Base-by-base conservation (phyloP, 441 rosid species). In the Adansonia grandidieri region DNA sequence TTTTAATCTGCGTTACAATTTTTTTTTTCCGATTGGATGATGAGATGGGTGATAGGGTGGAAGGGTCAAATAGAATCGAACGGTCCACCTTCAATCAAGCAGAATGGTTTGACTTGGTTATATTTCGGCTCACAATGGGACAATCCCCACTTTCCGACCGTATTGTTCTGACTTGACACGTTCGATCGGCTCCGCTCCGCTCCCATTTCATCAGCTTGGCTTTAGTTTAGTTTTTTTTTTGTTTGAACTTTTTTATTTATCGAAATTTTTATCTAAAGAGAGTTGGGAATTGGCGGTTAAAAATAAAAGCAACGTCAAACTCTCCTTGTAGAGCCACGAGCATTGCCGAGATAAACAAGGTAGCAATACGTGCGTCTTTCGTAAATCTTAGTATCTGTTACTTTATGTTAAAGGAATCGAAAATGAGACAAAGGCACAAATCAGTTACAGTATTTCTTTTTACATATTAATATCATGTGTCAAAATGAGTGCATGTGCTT, bases 291-390 rank as follows among this genome's bases (percentile, higher is more conserved):
- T 51, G 14, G n/a, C 24, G 40, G 68, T 57, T 73, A 56, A 37
- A 42, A 20, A 45, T 5, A 15, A 17, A 56, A 19, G 6, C 37
- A 17, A 15, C 11, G 17, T 24, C 9, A 9, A 50, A 40, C 22
- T 20, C 11, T 47, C 37, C 48, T 53, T 45, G 70, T 72, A 74
- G 32, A 74, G 37, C 32, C 87, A 80, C 85, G 80, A 81, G 71
- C 40, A 63, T 54, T 79, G 84, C 77, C 78, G 63, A 81, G 61
- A 76, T 74, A 45, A 85, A 85, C 74, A 57, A 76, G 85, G 86
- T 66, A 78, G 22, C 65, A 51, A 77, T 63, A 47, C 81, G 77
- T 66, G 56, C 76, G 70, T 68, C 60, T 66, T 69, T 20, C 14
- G 60, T 63, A 79, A 77, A 79, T 45, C 22, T 15, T 50, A 51